Conservation (phyloP, 371 early-diverging fungal species). For the Lichtheimia corymbifera region DNA sequence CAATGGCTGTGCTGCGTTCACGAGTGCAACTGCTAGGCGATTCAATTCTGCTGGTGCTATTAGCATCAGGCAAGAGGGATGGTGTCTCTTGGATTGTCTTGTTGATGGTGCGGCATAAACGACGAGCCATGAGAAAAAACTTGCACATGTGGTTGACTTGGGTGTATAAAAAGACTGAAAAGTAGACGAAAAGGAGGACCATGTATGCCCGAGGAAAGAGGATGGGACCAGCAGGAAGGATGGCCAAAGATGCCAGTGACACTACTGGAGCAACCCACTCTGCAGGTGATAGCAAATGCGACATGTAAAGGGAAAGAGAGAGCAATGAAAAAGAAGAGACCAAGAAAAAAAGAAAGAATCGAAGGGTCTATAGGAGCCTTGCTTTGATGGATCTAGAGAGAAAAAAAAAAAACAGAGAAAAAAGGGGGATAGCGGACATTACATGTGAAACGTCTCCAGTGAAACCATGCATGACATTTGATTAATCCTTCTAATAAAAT, state of each 20-base stretch:
- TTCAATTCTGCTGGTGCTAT: conserved; percentile 15
- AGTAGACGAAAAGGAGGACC: conserved; percentile 36
- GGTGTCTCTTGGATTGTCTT: conserved; percentile 27
- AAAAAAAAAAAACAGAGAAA: conserved; percentile 1
- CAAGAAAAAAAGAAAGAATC: conserved; percentile 3
- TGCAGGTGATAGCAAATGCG: conserved; percentile 30
- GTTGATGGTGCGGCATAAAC: conserved; percentile 30
- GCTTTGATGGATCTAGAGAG: background rate
- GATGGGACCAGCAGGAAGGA: conserved; percentile 44
- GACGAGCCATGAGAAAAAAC: conserved; percentile 39
- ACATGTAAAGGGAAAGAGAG: conserved; percentile 12
- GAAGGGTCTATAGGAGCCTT: conserved; percentile 4
- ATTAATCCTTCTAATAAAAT: background rate
- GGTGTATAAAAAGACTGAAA: conserved; percentile 37
- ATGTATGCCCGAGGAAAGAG: conserved; percentile 44
- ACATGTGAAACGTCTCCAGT: conserved; percentile 8
- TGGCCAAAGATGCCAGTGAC: conserved; percentile 32
- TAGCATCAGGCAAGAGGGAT: conserved; percentile 4
- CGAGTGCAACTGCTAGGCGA: conserved; percentile 22
- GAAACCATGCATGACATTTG: background rate
- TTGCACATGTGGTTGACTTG: conserved; percentile 49
- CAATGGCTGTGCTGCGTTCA: conserved; percentile 22
- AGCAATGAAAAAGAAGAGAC: conserved; percentile 1
- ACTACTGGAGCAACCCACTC: conserved; percentile 51
- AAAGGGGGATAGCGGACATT: conserved; percentile 5